Base-by-base conservation (phyloP, 148 eudicot species). In the Agrostemma githago region DNA sequence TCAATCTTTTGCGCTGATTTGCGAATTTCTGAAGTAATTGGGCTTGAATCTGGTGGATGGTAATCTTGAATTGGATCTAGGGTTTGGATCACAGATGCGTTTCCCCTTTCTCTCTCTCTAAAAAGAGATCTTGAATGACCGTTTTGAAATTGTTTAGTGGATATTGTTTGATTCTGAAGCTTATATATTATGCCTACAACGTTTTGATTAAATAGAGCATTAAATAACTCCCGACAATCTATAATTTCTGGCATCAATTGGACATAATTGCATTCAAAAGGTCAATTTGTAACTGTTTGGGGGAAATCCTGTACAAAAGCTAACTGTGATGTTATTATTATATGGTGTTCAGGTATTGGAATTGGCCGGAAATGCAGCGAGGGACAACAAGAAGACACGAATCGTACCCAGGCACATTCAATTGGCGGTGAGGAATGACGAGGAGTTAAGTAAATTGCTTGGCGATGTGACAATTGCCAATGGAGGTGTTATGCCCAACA, bases 401-500 rank as follows among this genome's bases (percentile, higher is more conserved):
- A 87, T 92, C 4, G 94, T 92, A 5, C 97, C 97, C 1, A 83
- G 97, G 43, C 97, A 92, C 83, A 89, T 92, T 40, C 97, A 89
- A 15, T 72, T 92, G 74, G 97, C 97, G 0, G 97, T 92, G 41
- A 80, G 97, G 76, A 92, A 92, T 41, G 97, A 92, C 6, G 97
- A 92, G 20, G 97, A 89, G 76, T 78, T 92, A 19, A 92, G 97
- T 84, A 92, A 92, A 80, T 82, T 92, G 64, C 92, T 92, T 5
- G 97, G 97, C 0, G 92, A 89, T 43, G 97, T 92, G 6, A 92
- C 97, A 0, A 92, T 92, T 54, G 97, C 97, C 0, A 89, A 89
- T 65, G 97, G 97, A 37, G 97, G 97, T 78, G 97, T 92, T 34
- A 92, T 92, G 94, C 97, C 97, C 2, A 92, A 92, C 85, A 92